Conservation (phyloP, 129 eudicot genomes). For the Ambrosia trifida region DNA sequence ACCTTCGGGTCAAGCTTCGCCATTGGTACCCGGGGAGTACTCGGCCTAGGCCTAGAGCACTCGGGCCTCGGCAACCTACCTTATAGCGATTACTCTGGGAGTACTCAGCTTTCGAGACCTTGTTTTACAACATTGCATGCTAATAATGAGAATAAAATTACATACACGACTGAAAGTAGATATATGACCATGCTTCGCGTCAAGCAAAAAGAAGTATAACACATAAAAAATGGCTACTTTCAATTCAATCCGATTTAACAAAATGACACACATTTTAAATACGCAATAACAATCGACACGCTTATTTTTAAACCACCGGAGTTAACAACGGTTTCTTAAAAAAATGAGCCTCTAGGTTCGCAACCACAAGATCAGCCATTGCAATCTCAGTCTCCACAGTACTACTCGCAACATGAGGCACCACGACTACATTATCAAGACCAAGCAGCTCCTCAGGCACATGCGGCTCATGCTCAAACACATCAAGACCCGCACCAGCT, state of each 20-base stretch:
- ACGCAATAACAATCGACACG: background rate
- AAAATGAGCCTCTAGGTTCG: constrained; percentile 76
- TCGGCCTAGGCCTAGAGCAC: no score
- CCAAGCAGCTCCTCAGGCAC: constrained; percentile 62
- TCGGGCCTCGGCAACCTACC: no score
- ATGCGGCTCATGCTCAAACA: constrained; percentile 69
- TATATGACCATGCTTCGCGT: no score
- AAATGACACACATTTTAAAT: no score
- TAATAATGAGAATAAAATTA: no score
- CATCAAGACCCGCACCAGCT: constrained; percentile 93
- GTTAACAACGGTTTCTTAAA: constrained; percentile 55
- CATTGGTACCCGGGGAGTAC: no score
- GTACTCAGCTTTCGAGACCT: no score
- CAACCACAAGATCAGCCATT: constrained; percentile 79
- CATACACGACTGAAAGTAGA: no score
- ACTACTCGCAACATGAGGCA: constrained; percentile 62
- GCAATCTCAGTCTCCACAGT: constrained; percentile 60
- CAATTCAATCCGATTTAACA: no score
- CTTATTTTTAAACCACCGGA: constrained; percentile 41
- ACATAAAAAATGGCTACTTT: background rate
- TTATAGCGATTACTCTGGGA: no score
- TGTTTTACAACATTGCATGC: no score
- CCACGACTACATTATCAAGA: constrained; percentile 57
- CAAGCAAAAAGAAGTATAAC: background rate
- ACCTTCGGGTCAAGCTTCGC: no score